Base-by-base conservation (phyloP, 2,329 filamentous ascomycete genomes). In the Ciborinia camelliae region DNA sequence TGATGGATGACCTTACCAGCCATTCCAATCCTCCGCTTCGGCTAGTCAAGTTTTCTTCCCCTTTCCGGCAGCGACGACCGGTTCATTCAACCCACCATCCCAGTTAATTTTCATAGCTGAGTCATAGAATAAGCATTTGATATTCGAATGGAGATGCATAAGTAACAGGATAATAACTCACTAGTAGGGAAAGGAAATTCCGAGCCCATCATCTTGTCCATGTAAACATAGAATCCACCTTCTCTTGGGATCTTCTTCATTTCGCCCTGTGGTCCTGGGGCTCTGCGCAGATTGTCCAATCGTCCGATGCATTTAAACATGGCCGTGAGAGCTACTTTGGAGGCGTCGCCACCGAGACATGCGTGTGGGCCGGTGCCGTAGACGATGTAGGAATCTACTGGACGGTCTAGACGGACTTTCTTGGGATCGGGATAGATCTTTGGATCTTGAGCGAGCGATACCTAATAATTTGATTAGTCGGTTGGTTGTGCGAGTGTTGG, bases 351-450 rank as follows among this genome's bases (percentile, higher is more conserved):
- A 1, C 87, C 89, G 0, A 92, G 79, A 67, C 84, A 87, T 1
- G 81, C 78, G 71, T 90, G 85, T 4, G 86, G 81, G 0, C 88
- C 89, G 0, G 82, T 77, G 12, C 84, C 84, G 68, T 87, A 86
- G 74, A 86, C 82, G 67, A 90, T 81, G 74, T 92, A 92, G 0
- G 78, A 78, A 2, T 86, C 82, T 5, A 87, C 72, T 0, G 87
- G 86, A 0, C 90, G 85, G 23, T 83, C 80, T 0, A 89, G 84
- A 69, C 86, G 81, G 10, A 92, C 82, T 28, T 78, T 75, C 1
- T 84, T 79, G 0, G 89, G 86, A 59, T 84, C 76, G 0, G 88
- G 86, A 79, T 90, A 90, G 67, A 83, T 77, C 1, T 70, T 75
- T 0, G 83, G 77, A 67, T 90, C 86, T 12, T 48, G 43, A 12